phyloP scores from a whole-genome alignment of 1,139 yeast genomes.

The Debaryomycetaceae sp. region DNA sequence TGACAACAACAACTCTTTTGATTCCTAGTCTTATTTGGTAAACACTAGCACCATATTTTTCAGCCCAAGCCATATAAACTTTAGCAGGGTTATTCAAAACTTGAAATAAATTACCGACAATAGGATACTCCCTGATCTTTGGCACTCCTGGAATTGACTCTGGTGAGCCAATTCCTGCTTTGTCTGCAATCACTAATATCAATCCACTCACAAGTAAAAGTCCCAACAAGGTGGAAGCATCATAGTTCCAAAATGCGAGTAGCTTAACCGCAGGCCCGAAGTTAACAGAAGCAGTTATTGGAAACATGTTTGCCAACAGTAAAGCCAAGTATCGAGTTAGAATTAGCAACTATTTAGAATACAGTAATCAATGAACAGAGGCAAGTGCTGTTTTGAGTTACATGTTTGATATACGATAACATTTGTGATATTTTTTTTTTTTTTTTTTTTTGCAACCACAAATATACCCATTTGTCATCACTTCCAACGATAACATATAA shows the following conservation, averaged over 20 bases:
- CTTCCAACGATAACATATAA: not conserved
- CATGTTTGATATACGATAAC: not conserved
- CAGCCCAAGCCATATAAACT: conserved; percentile 47
- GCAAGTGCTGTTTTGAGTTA: not conserved
- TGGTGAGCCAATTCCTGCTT: conserved; percentile 18
- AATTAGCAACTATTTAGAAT: not conserved
- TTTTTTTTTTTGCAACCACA: not conserved
- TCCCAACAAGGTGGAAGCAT: conserved; percentile 1
- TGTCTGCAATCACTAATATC: conserved; percentile 12
- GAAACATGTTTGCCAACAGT: not conserved
- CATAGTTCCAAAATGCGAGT: conserved; percentile 3
- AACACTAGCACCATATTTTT: conserved; percentile 38
- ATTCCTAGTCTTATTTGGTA: conserved; percentile 65
- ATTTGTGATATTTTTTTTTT: not conserved
- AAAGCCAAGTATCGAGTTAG: not conserved
- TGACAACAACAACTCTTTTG: conserved; percentile 58
- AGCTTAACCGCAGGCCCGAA: not conserved
- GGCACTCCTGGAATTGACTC: conserved; percentile 34
- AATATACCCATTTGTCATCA: not conserved
- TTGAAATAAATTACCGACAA: conserved; percentile 52
- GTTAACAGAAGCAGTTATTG: no score
- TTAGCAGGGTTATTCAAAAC: conserved; percentile 51
- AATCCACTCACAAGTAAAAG: not conserved
- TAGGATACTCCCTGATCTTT: conserved; percentile 46
- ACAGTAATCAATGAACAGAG: not conserved